A percentile compares a stretch with the other conserved stretches of the same genome.
phyloP scores from a whole-genome alignment of 306 rosid species.

The Cyamopsis tetragonoloba region DNA sequence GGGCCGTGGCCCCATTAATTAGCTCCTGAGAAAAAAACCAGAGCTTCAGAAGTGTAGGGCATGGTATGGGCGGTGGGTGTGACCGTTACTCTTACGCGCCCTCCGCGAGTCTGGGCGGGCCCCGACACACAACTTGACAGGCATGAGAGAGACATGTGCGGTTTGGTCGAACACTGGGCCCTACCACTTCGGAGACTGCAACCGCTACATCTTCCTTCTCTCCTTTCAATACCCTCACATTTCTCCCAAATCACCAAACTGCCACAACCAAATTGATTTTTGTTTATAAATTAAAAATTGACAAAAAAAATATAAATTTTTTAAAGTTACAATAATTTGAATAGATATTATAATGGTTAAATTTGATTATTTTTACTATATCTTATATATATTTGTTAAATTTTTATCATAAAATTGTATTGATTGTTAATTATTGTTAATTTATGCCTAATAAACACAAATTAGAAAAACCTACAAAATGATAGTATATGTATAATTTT shows the following conservation, averaged over 20 bases:
- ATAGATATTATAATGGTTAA: too few species aligned
- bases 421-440: too few species aligned
- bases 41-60: neutral
- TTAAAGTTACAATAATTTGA: too few species aligned
- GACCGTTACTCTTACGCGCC: conserved; percentile 64
- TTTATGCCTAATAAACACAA: too few species aligned
- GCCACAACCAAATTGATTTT: too few species aligned
- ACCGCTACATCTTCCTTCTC: conserved; percentile 1
- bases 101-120: conserved; percentile 45
- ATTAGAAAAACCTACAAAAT: too few species aligned
- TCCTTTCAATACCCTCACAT: neutral
- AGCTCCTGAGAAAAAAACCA: neutral
- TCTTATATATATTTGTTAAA: too few species aligned
- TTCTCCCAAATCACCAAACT: neutral
- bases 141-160: conserved; percentile 43
- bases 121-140: conserved; percentile 25
- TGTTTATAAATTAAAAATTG: too few species aligned
- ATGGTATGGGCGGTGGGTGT: conserved; percentile 27
- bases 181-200: conserved; percentile 32
- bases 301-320: too few species aligned
- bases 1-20: conserved; percentile 27
- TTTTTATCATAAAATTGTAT: too few species aligned
- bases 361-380: too few species aligned
- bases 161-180: conserved; percentile 46
- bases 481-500: too few species aligned